Conservation (phyloP, 176 grass and related monocot genomes). For the Bothriochloa decipiens region DNA sequence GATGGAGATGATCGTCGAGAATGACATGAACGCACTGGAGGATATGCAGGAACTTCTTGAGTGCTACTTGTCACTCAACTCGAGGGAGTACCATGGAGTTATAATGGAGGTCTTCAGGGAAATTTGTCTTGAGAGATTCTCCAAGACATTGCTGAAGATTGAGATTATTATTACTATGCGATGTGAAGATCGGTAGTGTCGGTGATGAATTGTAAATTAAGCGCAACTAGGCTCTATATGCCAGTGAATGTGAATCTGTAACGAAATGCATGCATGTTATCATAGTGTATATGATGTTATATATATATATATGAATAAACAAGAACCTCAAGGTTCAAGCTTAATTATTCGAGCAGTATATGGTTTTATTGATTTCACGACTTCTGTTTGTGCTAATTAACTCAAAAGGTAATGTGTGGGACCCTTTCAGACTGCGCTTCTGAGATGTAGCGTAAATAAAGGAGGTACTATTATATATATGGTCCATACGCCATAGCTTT, state of each 20-base stretch:
- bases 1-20: constrained; percentile 73
- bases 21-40: constrained; percentile 41
- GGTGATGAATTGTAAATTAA: not conserved
- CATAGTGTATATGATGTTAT: not conserved
- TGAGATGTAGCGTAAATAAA: no score
- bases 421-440: no score
- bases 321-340: not conserved
- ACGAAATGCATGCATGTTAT: not conserved
- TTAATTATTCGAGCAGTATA: not conserved
- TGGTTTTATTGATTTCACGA: not conserved
- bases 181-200: not conserved
- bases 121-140: constrained; percentile 49
- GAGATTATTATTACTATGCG: constrained; percentile 13
- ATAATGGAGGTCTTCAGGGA: constrained; percentile 74
- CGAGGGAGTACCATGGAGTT: constrained; percentile 65
- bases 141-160: constrained; percentile 17
- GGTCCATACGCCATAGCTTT: no score
- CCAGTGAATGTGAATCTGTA: constrained; percentile 24
- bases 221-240: not conserved
- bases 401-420: no score
- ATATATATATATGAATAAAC: not conserved
- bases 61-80: constrained; percentile 72
- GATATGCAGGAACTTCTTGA: constrained; percentile 66
- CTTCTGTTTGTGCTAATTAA: no score
- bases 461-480: no score